Percentiles rank a stretch among this genome's conserved stretches.
phyloP scores from a whole-genome alignment of 1,284 basidiomycete genomes.

The Albatrellus sp. region DNA sequence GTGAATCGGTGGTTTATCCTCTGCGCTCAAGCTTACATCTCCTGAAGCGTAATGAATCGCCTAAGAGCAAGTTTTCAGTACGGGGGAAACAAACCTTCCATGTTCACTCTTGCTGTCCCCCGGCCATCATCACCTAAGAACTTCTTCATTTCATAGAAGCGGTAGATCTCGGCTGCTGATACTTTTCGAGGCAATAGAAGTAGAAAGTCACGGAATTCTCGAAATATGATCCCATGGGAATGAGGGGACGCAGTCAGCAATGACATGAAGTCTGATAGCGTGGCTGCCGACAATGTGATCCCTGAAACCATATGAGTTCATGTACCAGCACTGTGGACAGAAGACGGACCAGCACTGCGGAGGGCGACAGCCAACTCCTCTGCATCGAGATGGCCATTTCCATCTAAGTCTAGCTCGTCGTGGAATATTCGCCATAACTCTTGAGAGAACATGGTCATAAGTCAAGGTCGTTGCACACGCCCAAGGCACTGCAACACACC shows the following conservation, averaged over 20 bases:
- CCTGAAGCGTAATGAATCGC: conserved; percentile 27
- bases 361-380: conserved; percentile 63
- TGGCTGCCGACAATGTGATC: conserved; percentile 53
- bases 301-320: conserved; percentile 29
- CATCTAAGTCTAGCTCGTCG: conserved; percentile 76
- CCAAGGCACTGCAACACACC: conserved; percentile 33
- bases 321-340: conserved; percentile 2
- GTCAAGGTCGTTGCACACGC: conserved; percentile 1
- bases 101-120: conserved; percentile 68
- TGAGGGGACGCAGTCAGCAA: conserved; percentile 59
- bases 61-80: neutral
- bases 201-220: conserved; percentile 84
- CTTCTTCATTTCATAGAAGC: conserved; percentile 70
- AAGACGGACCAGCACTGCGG: conserved; percentile 52
- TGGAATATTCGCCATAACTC: conserved; percentile 88
- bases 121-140: conserved; percentile 67
- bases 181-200: conserved; percentile 74
- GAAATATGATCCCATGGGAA: conserved; percentile 65
- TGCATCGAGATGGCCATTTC: conserved; percentile 66
- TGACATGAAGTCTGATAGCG: conserved; percentile 71
- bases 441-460: conserved; percentile 18
- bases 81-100: conserved; percentile 57
- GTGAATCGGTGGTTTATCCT: conserved; percentile 41
- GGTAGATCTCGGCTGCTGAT: conserved; percentile 79
- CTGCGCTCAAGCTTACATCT: conserved; percentile 62